Percentiles rank a stretch among this genome's conserved stretches.
Conservation (phyloP, 2,329 filamentous ascomycete species). For the Cordyceps javanica region DNA sequence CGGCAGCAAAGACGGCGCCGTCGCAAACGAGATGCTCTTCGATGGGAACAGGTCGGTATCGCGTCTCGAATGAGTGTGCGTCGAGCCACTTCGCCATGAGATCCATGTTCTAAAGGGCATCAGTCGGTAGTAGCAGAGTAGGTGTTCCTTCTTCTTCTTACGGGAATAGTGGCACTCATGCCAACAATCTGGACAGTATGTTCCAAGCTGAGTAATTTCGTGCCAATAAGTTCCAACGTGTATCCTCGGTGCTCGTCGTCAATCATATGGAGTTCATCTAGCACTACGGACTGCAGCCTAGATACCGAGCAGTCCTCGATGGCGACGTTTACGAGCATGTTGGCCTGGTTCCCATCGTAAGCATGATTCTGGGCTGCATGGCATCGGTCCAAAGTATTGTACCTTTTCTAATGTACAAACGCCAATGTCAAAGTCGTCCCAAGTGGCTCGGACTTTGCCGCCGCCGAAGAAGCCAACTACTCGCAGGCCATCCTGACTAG, state of each 20-base stretch:
- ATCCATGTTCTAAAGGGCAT: constrained; percentile 53
- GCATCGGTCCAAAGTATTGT: neutral
- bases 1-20: constrained; percentile 58
- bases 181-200: constrained; percentile 65
- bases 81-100: constrained; percentile 64
- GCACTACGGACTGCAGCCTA: constrained; percentile 60
- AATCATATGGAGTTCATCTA: constrained; percentile 79
- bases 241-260: constrained; percentile 72
- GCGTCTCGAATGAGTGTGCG: constrained; percentile 66
- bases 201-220: constrained; percentile 64
- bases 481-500: constrained; percentile 52
- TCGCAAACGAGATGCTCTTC: constrained; percentile 70
- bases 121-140: neutral
- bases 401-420: constrained; percentile 75
- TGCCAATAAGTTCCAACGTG: constrained; percentile 66
- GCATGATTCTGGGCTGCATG: neutral
- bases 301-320: constrained; percentile 64
- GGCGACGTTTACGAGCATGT: constrained; percentile 64
- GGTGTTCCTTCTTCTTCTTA: constrained; percentile 28
- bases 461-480: constrained; percentile 72
- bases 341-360: constrained; percentile 48
- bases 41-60: constrained; percentile 68
- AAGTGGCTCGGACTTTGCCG: constrained; percentile 58
- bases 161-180: constrained; percentile 74
- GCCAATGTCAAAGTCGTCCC: constrained; percentile 71